These are phyloP conservation scores for Azolla pinnata DNA, from an alignment of 75 land plant species.

Conservation along the genomic window DNA sequence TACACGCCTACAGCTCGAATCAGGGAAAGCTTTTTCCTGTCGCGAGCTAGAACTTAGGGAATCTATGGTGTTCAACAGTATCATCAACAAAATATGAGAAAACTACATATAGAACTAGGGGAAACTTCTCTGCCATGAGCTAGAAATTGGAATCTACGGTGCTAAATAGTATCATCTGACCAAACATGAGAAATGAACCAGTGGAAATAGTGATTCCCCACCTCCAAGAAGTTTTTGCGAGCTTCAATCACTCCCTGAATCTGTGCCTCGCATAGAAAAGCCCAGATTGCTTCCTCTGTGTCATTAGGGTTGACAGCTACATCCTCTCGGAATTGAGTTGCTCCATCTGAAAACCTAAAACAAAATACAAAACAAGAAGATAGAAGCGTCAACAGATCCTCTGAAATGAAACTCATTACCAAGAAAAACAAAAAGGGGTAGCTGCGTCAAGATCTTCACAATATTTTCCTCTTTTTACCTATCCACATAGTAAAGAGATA, in stretches of 20 bases:
- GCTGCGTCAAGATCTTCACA: no score
- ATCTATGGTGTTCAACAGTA: no score
- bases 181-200: no score
- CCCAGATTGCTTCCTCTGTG: conserved; percentile 93
- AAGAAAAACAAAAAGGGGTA: no score
- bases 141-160: not conserved
- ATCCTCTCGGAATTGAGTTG: conserved; percentile 75
- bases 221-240: conserved; percentile 63
- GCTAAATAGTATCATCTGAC: not conserved
- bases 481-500: conserved; percentile 71
- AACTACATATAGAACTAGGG: no score
- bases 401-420: no score
- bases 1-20: no score
- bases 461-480: conserved; percentile 33
- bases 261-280: conserved; percentile 81
- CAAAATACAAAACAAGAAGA: not conserved
- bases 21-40: no score
- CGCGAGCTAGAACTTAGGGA: no score
- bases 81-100: no score
- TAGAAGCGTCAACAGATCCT: not conserved
- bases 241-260: conserved; percentile 74
- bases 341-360: conserved; percentile 72
- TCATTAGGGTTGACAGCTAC: conserved; percentile 89
- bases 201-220: no score
- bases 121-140: no score